Evolutionary conservation across 2,329 filamentous ascomycete species (phyloP), one percentile per base, ranked within the genome.

Genomic region (Monosporascus sp.): DNA sequence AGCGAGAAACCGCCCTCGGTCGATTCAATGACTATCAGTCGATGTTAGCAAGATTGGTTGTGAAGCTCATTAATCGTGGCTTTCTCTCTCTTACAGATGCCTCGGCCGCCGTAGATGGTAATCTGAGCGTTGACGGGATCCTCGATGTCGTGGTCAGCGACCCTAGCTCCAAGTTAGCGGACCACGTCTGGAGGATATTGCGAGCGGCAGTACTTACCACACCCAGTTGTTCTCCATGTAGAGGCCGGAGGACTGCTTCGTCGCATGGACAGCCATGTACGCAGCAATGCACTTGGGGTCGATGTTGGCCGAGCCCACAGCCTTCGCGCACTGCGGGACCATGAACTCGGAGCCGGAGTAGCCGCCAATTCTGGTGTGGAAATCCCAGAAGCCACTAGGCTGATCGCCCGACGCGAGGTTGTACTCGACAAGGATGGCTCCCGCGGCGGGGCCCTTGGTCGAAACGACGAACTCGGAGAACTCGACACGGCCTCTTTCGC

Each of bases 351-450:
- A 88, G 40, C 87, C 87, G 4, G 80, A 79, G 56, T 83, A 85
- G 15, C 88, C 88, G 59, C 87, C 88, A 48, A 93, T 79, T 61
- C 88, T 84, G 64, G 87, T 81, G 70, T 92, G 88, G 14, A 87
- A 82, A 60, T 92, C 88, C 88, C 88, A 92, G 68, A 87, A 77
- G 15, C 81, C 84, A 4, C 73, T 73, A 2, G 78, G 77, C 37
- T 63, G 65, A 14, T 63, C 63, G 4, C 70, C 61, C 17, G 76
- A 76, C 49, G 76, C 78, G 17, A 91, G 73, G 65, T 92, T 92
- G 76, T 85, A 91, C 65, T 92, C 78, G 54, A 91, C 82, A 7
- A 91, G 72, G 7, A 86, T 76, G 1, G 88, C 88, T 5, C 89
- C 89, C 1, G 83, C 77, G 7, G 84, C 77, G 26, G 84, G 71